These are phyloP conservation scores for Tricholoma saponaceum DNA, from an alignment of 768 basidiomycete genomes.

Conservation along the genomic window DNA sequence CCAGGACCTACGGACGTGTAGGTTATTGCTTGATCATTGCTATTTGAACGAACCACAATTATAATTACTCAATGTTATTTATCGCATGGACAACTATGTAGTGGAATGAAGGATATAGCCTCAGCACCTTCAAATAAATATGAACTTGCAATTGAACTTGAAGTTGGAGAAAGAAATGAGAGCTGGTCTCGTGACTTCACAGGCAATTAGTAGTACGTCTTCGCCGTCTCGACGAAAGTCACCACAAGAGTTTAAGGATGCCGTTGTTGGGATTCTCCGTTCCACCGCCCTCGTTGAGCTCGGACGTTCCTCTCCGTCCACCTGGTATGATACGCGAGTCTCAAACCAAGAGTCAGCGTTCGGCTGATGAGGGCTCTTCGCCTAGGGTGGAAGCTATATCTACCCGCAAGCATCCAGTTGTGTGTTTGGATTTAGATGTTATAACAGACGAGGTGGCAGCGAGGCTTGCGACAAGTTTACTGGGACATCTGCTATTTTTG, in stretches of 20 bases:
- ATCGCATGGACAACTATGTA: no score
- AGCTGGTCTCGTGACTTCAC: no score
- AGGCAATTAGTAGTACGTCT: no score
- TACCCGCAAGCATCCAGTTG: conserved; percentile 25
- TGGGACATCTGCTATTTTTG: conserved; percentile 71
- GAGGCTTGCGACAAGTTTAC: conserved; percentile 53
- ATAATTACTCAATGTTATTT: neutral
- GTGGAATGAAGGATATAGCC: no score
- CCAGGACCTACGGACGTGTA: no score
- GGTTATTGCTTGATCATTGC: no score
- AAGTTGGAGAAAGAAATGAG: no score
- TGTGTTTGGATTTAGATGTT: conserved; percentile 43
- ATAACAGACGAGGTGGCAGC: conserved; percentile 62
- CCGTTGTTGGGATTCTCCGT: neutral
- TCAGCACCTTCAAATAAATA: no score
- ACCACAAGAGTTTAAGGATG: neutral
- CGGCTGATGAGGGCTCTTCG: neutral
- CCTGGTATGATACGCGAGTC: no score
- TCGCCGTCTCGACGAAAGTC: no score
- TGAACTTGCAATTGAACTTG: no score
- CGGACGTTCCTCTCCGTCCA: neutral
- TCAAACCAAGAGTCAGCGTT: neutral
- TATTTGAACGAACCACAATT: neutral
- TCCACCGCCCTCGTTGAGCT: neutral
- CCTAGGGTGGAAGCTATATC: neutral